A percentile compares a stretch with the other conserved stretches of the same genome.
These are phyloP conservation scores for Nicotiana otophora DNA, from an alignment of 257 asterid genomes.

Conservation along the genomic window DNA sequence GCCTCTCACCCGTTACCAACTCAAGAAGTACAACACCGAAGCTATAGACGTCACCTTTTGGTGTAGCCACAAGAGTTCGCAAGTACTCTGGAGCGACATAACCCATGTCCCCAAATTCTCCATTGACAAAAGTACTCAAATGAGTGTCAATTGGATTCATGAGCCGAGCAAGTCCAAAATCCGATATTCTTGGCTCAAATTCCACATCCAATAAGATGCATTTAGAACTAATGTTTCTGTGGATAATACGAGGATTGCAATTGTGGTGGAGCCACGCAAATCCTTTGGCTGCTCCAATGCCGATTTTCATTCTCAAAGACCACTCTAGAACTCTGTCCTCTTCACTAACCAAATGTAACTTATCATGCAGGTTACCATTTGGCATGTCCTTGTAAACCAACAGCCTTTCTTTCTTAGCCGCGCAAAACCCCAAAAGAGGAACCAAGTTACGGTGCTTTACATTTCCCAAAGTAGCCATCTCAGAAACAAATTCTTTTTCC, in stretches of 20 bases:
- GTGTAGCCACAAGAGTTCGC: constrained; percentile 71
- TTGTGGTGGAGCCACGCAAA: constrained; percentile 47
- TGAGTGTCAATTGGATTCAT: constrained; percentile 86
- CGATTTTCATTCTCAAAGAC: constrained; percentile 35
- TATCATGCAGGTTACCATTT: constrained; percentile 35
- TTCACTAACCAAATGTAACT: constrained; percentile 19
- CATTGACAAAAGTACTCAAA: constrained; percentile 79
- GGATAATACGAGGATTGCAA: constrained; percentile 39
- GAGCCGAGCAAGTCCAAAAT: constrained; percentile 77
- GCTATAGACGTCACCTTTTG: constrained; percentile 83
- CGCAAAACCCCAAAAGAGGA: constrained; percentile 44
- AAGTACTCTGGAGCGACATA: constrained; percentile 81
- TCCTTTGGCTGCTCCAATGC: constrained; percentile 35
- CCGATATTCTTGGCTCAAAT: constrained; percentile 52
- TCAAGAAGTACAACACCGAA: constrained; percentile 83
- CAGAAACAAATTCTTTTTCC: constrained; percentile 37
- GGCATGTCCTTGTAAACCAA: constrained; percentile 40
- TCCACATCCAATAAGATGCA: constrained; percentile 34
- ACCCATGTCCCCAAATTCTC: constrained; percentile 81
- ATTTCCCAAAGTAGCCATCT: constrained; percentile 36
- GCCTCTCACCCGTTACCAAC: constrained; percentile 62
- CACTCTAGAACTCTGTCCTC: constrained; percentile 26
- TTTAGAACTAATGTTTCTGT: constrained; percentile 41
- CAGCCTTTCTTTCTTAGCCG: constrained; percentile 32
- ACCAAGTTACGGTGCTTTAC: constrained; percentile 38